Conservation (phyloP, 768 basidiomycete genomes). For the Nevesoporus exiguus region DNA sequence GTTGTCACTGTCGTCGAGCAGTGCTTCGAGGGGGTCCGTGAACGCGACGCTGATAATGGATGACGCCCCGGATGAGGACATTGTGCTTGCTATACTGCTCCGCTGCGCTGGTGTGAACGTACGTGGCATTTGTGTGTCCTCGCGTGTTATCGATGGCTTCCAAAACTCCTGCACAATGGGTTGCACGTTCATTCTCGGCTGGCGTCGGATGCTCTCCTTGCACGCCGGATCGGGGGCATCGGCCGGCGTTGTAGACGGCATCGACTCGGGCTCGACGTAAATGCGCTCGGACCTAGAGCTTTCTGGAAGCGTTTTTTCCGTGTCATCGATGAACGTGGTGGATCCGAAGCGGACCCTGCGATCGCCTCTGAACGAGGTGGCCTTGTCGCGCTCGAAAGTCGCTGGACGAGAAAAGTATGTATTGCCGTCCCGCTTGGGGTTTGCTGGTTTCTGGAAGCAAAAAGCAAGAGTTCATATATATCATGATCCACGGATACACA, state of each 20-base stretch:
- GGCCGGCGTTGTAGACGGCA: constrained; percentile 15
- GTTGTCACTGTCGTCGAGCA: background rate
- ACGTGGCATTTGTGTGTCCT: constrained; percentile 39
- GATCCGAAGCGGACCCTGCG: constrained; percentile 29
- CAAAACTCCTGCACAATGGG: constrained; percentile 44
- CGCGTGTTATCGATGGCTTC: constrained; percentile 45
- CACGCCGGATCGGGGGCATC: constrained; percentile 24
- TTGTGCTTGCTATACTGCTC: background rate
- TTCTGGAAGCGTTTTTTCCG: constrained; percentile 18
- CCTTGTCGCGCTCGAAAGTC: constrained; percentile 22
- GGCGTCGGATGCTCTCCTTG: constrained; percentile 28
- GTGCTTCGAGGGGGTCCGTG: background rate
- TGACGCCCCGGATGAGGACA: background rate
- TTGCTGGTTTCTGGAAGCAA: too few species aligned
- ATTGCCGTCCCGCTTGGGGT: constrained; percentile 23
- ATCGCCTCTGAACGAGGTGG: constrained; percentile 6
- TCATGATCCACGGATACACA: too few species aligned
- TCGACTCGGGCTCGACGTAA: constrained; percentile 31
- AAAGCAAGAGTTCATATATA: too few species aligned
- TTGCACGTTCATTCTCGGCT: constrained; percentile 34
- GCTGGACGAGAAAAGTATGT: constrained; percentile 17
- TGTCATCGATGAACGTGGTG: constrained; percentile 23
- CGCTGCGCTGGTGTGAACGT: background rate
- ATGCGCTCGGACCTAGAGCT: constrained; percentile 18
- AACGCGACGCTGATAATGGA: background rate